These are phyloP conservation scores for Elongisporangium anandrum DNA, from an alignment of 352 stramenopile species.

Conservation along the genomic window DNA sequence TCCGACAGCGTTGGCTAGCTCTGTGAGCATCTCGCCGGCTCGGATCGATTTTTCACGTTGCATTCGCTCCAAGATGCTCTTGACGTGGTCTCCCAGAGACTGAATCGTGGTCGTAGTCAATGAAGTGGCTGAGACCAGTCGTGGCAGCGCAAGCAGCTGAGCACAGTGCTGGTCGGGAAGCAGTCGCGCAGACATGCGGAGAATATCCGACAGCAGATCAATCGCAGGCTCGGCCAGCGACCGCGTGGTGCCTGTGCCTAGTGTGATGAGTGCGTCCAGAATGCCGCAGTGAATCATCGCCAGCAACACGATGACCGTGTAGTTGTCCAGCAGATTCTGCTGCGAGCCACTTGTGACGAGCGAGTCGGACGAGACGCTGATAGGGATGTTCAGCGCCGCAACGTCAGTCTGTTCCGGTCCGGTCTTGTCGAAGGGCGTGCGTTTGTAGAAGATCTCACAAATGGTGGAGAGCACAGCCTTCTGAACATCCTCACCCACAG, in stretches of 20 bases:
- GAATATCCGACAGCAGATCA: slow-evolving; percentile 75
- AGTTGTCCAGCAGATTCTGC: slow-evolving; percentile 87
- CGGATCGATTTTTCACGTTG: slow-evolving; percentile 85
- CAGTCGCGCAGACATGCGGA: slow-evolving; percentile 79
- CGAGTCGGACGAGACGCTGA: slow-evolving; percentile 47
- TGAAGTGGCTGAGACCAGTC: slow-evolving; percentile 76
- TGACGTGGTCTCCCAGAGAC: slow-evolving; percentile 61
- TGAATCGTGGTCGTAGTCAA: slow-evolving; percentile 68
- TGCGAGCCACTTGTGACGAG: slow-evolving; percentile 19
- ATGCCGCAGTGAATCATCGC: slow-evolving; percentile 86
- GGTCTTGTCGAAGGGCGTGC: slow-evolving; percentile 74
- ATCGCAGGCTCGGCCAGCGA: slow-evolving; percentile 80
- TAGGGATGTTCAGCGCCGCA: slow-evolving; percentile 45
- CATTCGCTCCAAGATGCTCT: slow-evolving; percentile 66
- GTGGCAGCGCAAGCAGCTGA: slow-evolving; percentile 67
- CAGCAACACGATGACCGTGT: slow-evolving; percentile 82
- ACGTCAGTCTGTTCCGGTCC: slow-evolving; percentile 25
- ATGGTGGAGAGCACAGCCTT: slow-evolving; percentile 86
- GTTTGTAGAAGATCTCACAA: slow-evolving; percentile 89
- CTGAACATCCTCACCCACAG: slow-evolving; percentile 85
- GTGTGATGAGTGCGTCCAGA: slow-evolving; percentile 75
- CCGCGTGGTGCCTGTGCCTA: slow-evolving; percentile 69
- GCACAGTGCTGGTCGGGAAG: slow-evolving; percentile 83
- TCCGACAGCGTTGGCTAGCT: slow-evolving; percentile 74
- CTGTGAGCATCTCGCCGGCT: slow-evolving; percentile 79